A percentile compares a stretch with the other conserved stretches of the same genome.
Evolutionary conservation across 2,329 filamentous ascomycete species (phyloP).

Genomic region (Didymella keratinophila): DNA sequence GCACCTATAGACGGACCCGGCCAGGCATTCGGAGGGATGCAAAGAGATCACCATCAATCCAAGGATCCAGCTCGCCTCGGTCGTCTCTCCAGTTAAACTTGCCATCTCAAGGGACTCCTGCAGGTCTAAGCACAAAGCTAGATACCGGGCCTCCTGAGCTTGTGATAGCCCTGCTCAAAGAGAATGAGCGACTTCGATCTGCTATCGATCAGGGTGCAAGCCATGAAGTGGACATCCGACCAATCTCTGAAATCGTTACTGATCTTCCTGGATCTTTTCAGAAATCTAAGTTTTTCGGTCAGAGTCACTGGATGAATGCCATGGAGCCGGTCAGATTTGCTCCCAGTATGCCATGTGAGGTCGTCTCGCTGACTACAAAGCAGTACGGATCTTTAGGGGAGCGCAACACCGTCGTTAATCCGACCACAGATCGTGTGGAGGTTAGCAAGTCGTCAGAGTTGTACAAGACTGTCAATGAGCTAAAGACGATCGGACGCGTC

Average conservation of each 20-base stretch:
- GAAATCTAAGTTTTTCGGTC: constrained; percentile 65
- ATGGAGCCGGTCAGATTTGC: constrained; percentile 38
- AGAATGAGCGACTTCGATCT: not conserved
- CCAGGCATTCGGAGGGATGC: constrained; percentile 4
- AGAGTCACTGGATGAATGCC: constrained; percentile 59
- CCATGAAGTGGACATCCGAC: not conserved
- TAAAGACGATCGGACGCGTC: constrained; percentile 61
- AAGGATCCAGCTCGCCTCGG: constrained; percentile 3
- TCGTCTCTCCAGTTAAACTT: not conserved
- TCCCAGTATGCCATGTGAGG: not conserved
- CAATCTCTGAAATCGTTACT: constrained; percentile 10
- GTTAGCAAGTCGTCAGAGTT: constrained; percentile 37
- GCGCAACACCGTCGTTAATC: constrained; percentile 43
- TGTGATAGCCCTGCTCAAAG: constrained; percentile 12
- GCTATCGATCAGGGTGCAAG: not conserved
- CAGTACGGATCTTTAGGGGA: constrained; percentile 33
- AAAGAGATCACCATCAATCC: constrained; percentile 8
- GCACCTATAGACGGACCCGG: constrained; percentile 33
- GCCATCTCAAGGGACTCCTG: constrained; percentile 5
- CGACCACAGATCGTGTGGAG: constrained; percentile 49
- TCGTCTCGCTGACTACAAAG: not conserved
- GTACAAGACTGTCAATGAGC: constrained; percentile 41
- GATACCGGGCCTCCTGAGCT: constrained; percentile 5
- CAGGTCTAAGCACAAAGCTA: constrained; percentile 7
- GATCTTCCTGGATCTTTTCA: constrained; percentile 38